Conservation (phyloP, 2,329 filamentous ascomycete genomes). For the Monilinia laxa region DNA sequence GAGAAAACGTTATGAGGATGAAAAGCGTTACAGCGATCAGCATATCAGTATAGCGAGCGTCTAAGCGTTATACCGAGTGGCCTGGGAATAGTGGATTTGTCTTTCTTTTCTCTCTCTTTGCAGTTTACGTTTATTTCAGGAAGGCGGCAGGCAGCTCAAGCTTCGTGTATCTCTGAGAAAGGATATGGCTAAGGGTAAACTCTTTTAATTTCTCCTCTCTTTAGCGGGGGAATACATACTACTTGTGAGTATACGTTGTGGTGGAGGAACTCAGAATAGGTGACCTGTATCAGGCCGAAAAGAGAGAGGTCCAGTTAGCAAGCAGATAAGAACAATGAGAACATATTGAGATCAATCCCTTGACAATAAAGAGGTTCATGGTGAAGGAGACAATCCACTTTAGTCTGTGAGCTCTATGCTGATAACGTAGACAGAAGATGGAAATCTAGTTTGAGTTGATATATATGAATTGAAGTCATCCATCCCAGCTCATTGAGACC, state of each 20-base stretch:
- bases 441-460: too few species aligned
- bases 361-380: too few species aligned
- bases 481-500: neutral
- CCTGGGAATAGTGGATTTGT: conserved; percentile 4
- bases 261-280: neutral
- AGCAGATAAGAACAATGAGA: conserved; percentile 2
- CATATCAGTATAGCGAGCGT: neutral
- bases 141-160: neutral
- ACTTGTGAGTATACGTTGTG: neutral
- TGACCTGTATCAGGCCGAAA: conserved; percentile 8
- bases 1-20: neutral
- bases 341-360: neutral
- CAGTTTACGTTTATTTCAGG: neutral
- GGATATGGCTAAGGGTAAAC: neutral
- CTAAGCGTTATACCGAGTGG: conserved; percentile 1
- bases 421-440: neutral
- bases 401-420: neutral
- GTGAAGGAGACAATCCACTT: too few species aligned
- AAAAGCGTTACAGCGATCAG: neutral
- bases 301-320: conserved; percentile 8
- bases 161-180: conserved; percentile 14
- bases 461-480: neutral
- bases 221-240: neutral
- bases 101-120: neutral
- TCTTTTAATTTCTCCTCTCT: neutral